Evolutionary conservation across 2,329 filamentous ascomycete genomes (phyloP).

Genomic region (Talaromyces atroroseus): DNA sequence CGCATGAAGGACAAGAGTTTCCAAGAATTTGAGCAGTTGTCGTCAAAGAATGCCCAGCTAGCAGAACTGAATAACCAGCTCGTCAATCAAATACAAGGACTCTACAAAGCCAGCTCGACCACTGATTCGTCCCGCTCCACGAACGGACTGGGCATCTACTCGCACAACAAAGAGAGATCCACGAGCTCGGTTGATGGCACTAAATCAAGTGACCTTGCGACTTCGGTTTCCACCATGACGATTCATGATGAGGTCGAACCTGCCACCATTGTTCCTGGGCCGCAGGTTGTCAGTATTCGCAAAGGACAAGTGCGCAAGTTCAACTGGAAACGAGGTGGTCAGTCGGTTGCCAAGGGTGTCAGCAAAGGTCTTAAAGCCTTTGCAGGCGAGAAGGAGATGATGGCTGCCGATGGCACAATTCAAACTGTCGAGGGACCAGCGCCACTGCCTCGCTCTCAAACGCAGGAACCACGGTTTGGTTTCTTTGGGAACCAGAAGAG

Average conservation of each 20-base stretch:
- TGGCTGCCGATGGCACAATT: constrained; percentile 9
- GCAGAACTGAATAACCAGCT: constrained; percentile 94
- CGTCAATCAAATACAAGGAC: constrained; percentile 86
- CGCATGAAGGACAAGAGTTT: constrained; percentile 88
- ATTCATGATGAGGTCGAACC: constrained; percentile 63
- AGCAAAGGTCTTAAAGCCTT: constrained; percentile 93
- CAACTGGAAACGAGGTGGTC: constrained; percentile 97
- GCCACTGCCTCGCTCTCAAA: constrained; percentile 33
- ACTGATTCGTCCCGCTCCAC: constrained; percentile 25
- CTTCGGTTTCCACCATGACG: constrained; percentile 51
- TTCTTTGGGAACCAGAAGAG: constrained; percentile 58
- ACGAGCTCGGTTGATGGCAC: constrained; percentile 39
- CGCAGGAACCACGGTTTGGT: constrained; percentile 53
- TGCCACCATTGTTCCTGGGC: constrained; percentile 59
- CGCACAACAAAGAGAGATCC: constrained; percentile 48
- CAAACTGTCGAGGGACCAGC: constrained; percentile 23
- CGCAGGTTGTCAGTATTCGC: constrained; percentile 91
- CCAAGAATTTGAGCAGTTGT: constrained; percentile 91
- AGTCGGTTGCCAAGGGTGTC: constrained; percentile 89
- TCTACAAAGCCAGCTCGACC: constrained; percentile 67
- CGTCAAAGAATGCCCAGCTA: constrained; percentile 88
- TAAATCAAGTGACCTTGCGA: constrained; percentile 47
- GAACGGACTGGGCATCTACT: constrained; percentile 60
- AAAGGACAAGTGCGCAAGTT: constrained; percentile 95
- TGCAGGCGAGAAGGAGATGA: constrained; percentile 52